Base-by-base conservation (phyloP, 2,329 filamentous ascomycete genomes). In the Trichophyton benhamiae region DNA sequence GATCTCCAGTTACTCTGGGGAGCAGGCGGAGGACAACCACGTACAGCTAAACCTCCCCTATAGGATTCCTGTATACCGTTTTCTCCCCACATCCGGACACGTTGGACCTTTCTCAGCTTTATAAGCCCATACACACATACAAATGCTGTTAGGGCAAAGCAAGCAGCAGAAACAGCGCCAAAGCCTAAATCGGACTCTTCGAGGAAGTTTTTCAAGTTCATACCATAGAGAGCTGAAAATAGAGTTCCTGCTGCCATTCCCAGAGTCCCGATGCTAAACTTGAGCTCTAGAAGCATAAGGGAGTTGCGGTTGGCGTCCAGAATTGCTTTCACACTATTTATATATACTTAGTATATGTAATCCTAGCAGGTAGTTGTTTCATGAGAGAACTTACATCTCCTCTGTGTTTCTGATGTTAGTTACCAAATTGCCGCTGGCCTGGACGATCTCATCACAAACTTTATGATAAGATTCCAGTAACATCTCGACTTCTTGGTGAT, bases 131-230 rank as follows among this genome's bases (percentile, higher is more conserved):
- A 96, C 68, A 83, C 82, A 76, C 88, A 92, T 59, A 96, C 88
- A 7, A 91, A 68, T 60, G 86, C 81, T 13, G 89, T 89, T 72
- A 91, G 85, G 61, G 86, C 68, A 61, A 87, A 81, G 62, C 89
- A 95, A 63, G 83, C 78, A 17, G 78, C 79, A 1, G 87, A 89
- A 63, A 99, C 86, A 60, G 83, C 83, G 55, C 81, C 81, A 72
- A 99, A 97, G 9, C 92, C 94, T 74, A 89, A 83, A 74, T 89
- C 83, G 1, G 88, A 91, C 72, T 97, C 92, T 77, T 99, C 94
- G 68, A 97, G 90, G 74, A 96, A 97, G 76, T 97, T 97, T 72
- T 96, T 95, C 66, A 99, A 79, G 77, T 99, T 99, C 91, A 97
- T 97, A 68, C 94, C 94, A 80, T 97, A 99, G n/a, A 99, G 84